Percentiles rank a stretch among this genome's conserved stretches.
Evolutionary conservation across 257 asterid genomes (phyloP).

Genomic region (Linaria vulgaris): DNA sequence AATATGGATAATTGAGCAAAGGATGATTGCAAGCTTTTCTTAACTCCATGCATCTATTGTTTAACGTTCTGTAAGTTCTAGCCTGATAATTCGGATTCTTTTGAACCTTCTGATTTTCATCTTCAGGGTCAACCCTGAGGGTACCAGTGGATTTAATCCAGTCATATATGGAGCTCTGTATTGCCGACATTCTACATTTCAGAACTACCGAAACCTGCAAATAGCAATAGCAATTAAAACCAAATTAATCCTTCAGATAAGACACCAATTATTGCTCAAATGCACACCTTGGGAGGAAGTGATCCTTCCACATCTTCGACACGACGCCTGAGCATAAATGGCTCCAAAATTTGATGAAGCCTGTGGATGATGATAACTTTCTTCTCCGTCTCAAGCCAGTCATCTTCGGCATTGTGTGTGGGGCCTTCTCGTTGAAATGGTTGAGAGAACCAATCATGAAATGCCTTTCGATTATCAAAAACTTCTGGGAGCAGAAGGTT

Average conservation of each 20-base stretch:
- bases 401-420: constrained; percentile 81
- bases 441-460: constrained; percentile 98
- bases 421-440: constrained; percentile 95
- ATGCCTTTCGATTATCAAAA: constrained; percentile 94
- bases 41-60: constrained; percentile 97
- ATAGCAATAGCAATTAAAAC: constrained; percentile 35
- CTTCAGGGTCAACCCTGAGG: constrained; percentile 96
- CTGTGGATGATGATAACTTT: constrained; percentile 95
- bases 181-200: constrained; percentile 96
- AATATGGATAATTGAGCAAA: constrained; percentile 90
- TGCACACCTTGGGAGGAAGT: constrained; percentile 94
- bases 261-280: constrained; percentile 20
- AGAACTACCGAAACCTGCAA: constrained; percentile 90
- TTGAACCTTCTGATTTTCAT: constrained; percentile 71
- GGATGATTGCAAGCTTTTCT: constrained; percentile 98
- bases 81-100: constrained; percentile 82
- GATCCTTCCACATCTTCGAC: constrained; percentile 99
- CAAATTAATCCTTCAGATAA: constrained; percentile 21
- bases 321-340: constrained; percentile 99
- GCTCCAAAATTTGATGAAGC: constrained; percentile 98
- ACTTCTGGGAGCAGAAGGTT: constrained; percentile 97
- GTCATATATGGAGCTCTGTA: constrained; percentile 91
- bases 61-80: constrained; percentile 65
- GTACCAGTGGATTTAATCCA: constrained; percentile 98
- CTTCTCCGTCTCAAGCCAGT: constrained; percentile 99